Base-by-base conservation (phyloP, 306 rosid species). In the Cucurbita ficifolia region DNA sequence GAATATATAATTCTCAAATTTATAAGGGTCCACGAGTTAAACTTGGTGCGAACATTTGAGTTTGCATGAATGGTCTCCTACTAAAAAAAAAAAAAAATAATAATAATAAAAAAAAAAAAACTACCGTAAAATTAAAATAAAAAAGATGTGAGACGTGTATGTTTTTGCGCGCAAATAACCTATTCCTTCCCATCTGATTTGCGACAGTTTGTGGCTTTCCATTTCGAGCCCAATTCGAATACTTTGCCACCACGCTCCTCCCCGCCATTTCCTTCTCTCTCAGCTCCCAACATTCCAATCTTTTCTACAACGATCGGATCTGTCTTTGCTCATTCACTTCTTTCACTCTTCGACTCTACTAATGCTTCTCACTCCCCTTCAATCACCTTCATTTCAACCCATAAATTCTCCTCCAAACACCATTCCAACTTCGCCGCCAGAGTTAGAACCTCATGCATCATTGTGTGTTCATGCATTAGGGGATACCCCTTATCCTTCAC, bases 281-380 rank as follows among this genome's bases (percentile, higher is more conserved):
- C 43, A 50, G 35, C 55, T 57, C 42, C 39, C 48, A 72, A 40
- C 58, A 84, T 89, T 95, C 83, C 85, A 55, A 55, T 84, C 22
- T 86, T 82, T 80, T 39, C 84, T 63, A 68, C 88, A 51, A 83
- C 91, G 0, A 76, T 87, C 1, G 82, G 85, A 1, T 84, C 94
- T n/a, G 50, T 81, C 75, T 67, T 83, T 0, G 54, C 78, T 79
- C 18, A 84, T 39, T 87, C 83, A 39, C 79, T 79, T 39, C 71
- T 79, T 77, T 83, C 92, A 0, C 67, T 60, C 16, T 55, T 80
- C 71, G 77, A 76, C 9, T 76, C 89, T 46, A 49, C 72, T 16
- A 52, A 79, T 35, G 70, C 81, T 19, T 69, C 57, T 22, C 1
- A 5, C 22, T 8, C 75, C 55, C 70, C 77, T 36, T 49, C 76